Evolutionary conservation across 176 grass and related monocot genomes (phyloP), one percentile per base, ranked within the genome.

Genomic region (Aegilops speltoides): DNA sequence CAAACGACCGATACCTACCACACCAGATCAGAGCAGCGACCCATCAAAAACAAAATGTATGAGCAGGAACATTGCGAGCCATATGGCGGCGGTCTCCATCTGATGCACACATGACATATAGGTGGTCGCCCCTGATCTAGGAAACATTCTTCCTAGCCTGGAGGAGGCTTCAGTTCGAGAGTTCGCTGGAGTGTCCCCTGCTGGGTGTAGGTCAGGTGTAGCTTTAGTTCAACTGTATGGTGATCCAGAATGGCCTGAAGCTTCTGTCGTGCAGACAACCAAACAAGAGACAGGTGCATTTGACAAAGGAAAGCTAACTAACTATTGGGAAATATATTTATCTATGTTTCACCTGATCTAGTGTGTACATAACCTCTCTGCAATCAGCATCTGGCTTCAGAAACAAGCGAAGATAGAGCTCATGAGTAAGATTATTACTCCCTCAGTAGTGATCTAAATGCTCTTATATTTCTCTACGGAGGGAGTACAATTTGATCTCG

Each of bases 81-180:
- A 79, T 48, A 5, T 37, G 10, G 24, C 34, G 84, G 50, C 68
- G 76, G 59, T 81, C 85, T 69, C 76, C 48, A 11, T 88, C 85
- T 50, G 24, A 43, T 50, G 15, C 73, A 10, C 29, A 19, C 72
- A 13, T 40, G 68, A 84, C 89, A 62, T 70, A 77, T 63, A 38
- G 45, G 24, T 29, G 85, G 81, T 79, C 75, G 46, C 81, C 63
- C 60, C 85, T 87, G 69, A 76, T 75, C 68, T 60, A 78, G 89
- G 60, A 77, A 76, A 68, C 64, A 73, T 66, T 64, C 66, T 52
- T 20, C 17, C 52, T 75, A 83, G 57, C 59, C 22, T 84, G 3
- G 67, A 61, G 40, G 40, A 68, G 28, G 28, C 62, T 67, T 67
- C 57, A 14, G 56, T 66, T 80, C 77, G 34, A 62, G 82, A 23